A percentile compares a stretch with the other conserved stretches of the same genome.
Evolutionary conservation across 768 basidiomycete genomes (phyloP).

Genomic region (Nidula microcarpa): DNA sequence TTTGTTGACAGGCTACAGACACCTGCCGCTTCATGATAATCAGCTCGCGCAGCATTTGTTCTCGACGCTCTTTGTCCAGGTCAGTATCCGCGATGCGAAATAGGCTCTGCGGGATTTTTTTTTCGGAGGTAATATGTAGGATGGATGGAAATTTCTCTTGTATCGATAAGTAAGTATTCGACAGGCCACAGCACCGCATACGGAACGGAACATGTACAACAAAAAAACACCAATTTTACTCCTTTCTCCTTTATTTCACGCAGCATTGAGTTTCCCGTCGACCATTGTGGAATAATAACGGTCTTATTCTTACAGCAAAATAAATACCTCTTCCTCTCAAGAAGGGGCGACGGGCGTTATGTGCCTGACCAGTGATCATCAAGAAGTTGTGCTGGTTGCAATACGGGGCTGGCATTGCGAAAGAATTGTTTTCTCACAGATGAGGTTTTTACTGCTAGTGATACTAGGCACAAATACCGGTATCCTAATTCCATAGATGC

Average conservation of each 20-base stretch:
- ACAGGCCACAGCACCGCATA: no score
- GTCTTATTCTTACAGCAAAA: no score
- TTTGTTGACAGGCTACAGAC: slow-evolving; percentile 68
- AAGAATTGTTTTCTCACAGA: no score
- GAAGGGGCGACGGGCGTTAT: no score
- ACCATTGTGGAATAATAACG: not conserved
- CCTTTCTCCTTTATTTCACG: not conserved
- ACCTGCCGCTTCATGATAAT: slow-evolving; percentile 85
- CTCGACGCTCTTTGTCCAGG: slow-evolving; percentile 86
- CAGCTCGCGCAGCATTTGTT: slow-evolving; percentile 88
- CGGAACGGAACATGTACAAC: not conserved
- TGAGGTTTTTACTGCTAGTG: no score
- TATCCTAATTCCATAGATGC: no score
- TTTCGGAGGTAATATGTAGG: not conserved
- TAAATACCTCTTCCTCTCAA: no score
- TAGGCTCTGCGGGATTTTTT: not conserved
- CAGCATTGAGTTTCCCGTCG: not conserved
- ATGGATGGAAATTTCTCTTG: not conserved
- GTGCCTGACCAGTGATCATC: no score
- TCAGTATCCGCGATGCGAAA: slow-evolving; percentile 37
- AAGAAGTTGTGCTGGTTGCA: no score
- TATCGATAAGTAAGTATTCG: not conserved
- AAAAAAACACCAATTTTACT: not conserved
- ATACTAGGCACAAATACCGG: no score
- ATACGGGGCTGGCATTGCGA: no score